Evolutionary conservation across 2,329 filamentous ascomycete species (phyloP).

Genomic region (Plectosphaerella sp.): DNA sequence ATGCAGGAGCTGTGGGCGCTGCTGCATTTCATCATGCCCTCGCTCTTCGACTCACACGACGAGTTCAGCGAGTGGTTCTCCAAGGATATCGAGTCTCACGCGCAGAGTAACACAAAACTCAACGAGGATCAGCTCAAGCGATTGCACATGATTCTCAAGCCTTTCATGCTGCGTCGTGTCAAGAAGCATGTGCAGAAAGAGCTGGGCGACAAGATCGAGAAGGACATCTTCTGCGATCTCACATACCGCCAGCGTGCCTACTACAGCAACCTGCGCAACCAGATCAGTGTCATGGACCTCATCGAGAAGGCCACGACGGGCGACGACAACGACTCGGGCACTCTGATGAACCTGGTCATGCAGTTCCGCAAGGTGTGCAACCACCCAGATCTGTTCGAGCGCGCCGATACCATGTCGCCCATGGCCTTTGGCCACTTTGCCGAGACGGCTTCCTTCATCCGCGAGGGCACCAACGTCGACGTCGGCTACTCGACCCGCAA

Average conservation of each 20-base stretch:
- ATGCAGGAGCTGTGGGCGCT: conserved; percentile 99
- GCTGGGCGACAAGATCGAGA: conserved; percentile 96
- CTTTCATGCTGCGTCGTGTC: conserved; percentile 98
- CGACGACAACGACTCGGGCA: conserved; percentile 91
- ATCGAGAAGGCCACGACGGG: conserved; percentile 95
- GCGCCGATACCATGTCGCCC: conserved; percentile 85
- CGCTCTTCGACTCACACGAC: conserved; percentile 89
- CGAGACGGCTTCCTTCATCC: conserved; percentile 91
- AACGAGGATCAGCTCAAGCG: conserved; percentile 97
- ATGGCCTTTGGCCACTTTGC: conserved; percentile 83
- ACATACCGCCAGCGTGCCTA: conserved; percentile 94
- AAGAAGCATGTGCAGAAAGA: conserved; percentile 99
- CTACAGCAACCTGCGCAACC: conserved; percentile 88
- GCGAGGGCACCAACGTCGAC: conserved; percentile 75
- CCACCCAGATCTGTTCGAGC: conserved; percentile 93
- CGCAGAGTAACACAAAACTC: conserved; percentile 98
- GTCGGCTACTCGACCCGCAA: conserved; percentile 87
- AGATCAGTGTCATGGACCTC: conserved; percentile 97
- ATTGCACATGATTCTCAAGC: conserved; percentile 97
- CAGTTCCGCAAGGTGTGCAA: conserved; percentile 99
- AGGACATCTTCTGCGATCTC: conserved; percentile 93
- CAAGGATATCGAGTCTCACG: conserved; percentile 95
- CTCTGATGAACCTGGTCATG: conserved; percentile 99
- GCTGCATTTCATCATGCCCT: conserved; percentile 99
- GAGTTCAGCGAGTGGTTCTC: conserved; percentile 94